Percentiles rank a stretch among this genome's conserved stretches.
These are phyloP conservation scores for Eucalyptus virginea DNA, from an alignment of 345 rosid genomes.

Conservation along the genomic window DNA sequence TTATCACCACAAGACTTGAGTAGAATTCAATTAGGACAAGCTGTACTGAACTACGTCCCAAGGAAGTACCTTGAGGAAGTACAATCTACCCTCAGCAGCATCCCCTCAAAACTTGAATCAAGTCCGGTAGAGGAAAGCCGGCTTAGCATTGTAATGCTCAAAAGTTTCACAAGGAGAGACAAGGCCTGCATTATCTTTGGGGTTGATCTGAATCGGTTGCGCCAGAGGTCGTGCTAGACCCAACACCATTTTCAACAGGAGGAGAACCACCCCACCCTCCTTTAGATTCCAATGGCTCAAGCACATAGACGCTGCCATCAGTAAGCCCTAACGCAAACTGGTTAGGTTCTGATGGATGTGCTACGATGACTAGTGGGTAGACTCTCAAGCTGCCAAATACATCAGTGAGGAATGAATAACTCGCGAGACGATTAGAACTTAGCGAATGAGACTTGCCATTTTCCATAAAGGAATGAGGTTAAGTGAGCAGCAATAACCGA, in stretches of 20 bases:
- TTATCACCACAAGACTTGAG: no score
- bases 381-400: slow-evolving; percentile 42
- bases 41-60: no score
- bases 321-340: slow-evolving; percentile 63
- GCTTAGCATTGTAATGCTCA: no score
- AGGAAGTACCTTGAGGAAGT: rapidly evolving
- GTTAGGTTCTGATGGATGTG: slow-evolving; percentile 50
- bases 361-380: slow-evolving; percentile 60
- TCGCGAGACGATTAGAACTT: background rate
- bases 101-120: no score
- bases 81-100: slow-evolving; percentile 8
- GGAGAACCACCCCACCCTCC: slow-evolving; percentile 75
- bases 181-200: slow-evolving; percentile 6
- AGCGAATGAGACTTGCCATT: background rate
- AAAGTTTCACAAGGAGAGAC: no score
- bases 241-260: slow-evolving; percentile 53
- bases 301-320: slow-evolving; percentile 56
- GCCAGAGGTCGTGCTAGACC: slow-evolving; percentile 30
- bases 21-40: rapidly evolving
- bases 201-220: slow-evolving; percentile 34
- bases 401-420: background rate
- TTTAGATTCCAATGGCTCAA: slow-evolving; percentile 67
- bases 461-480: background rate
- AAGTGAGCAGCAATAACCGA: background rate
- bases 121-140: no score